Conservation (phyloP, 805 yeast genomes). For the Candida koratica region DNA sequence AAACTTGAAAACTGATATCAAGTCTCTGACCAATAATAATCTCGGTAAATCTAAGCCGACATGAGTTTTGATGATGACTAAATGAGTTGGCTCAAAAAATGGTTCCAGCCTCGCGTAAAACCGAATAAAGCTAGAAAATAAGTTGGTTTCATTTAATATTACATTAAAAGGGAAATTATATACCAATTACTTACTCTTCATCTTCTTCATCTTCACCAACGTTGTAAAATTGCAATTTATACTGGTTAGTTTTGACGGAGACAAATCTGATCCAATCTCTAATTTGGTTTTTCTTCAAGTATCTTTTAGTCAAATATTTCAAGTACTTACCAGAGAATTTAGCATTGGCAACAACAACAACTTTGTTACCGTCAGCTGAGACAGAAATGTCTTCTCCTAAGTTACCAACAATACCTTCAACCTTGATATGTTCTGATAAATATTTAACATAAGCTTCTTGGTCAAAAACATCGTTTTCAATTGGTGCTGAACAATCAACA, state of each 20-base stretch:
- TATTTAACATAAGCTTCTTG: constrained; percentile 96
- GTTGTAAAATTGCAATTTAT: constrained; percentile 98
- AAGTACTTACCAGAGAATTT: constrained; percentile 99
- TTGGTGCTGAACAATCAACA: constrained; percentile 96
- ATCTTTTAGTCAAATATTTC: constrained; percentile 99
- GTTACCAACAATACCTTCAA: constrained; percentile 94
- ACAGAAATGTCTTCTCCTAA: constrained; percentile 92
- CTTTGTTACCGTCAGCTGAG: constrained; percentile 79
- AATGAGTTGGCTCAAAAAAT: too few species aligned
- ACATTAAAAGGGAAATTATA: constrained; percentile 4
- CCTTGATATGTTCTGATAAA: constrained; percentile 98
- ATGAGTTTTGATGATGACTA: too few species aligned
- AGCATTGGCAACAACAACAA: constrained; percentile 85
- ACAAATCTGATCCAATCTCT: constrained; percentile 99
- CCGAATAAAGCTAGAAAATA: background rate
- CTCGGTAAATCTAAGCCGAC: too few species aligned
- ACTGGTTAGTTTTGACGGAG: constrained; percentile 89
- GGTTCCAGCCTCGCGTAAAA: too few species aligned
- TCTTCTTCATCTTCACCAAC: constrained; percentile 93
- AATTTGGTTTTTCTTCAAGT: constrained; percentile 99
- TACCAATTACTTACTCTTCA: constrained; percentile 64
- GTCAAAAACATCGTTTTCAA: constrained; percentile 96
- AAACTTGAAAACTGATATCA: too few species aligned
- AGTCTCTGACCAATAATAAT: too few species aligned
- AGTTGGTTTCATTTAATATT: too few species aligned